Conservation (phyloP, 2,329 filamentous ascomycete species). For the Lasiodiplodia hormozganensis region DNA sequence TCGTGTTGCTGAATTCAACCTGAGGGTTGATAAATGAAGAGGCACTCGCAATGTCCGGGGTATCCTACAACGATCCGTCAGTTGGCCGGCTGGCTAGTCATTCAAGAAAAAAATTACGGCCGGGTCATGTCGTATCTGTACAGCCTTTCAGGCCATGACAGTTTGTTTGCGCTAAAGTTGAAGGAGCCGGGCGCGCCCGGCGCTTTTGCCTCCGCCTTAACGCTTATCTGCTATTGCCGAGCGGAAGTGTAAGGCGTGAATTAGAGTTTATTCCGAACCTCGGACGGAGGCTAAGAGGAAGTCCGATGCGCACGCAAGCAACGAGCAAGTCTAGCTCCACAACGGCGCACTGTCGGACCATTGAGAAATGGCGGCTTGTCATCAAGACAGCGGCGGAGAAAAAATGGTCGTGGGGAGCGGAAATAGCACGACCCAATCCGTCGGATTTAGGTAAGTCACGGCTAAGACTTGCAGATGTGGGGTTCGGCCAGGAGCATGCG, state of each 20-base stretch:
- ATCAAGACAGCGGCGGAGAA: background rate
- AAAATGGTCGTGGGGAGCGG: background rate
- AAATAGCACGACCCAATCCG: constrained; percentile 10
- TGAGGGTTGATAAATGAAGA: too few relatives aligned
- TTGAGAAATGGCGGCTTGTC: background rate
- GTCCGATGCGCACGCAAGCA: background rate
- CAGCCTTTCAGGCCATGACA: background rate
- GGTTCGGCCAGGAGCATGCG: constrained; percentile 6
- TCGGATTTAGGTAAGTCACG: constrained; percentile 12
- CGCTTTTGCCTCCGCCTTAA: background rate
- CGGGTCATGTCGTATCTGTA: background rate
- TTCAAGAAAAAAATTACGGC: background rate
- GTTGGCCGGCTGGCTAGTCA: background rate
- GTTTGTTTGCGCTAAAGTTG: background rate
- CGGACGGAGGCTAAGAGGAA: background rate
- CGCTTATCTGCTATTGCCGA: background rate
- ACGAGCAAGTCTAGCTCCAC: background rate
- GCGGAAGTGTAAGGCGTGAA: background rate
- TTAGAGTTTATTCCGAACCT: background rate
- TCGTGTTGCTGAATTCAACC: too few relatives aligned
- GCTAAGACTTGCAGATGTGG: constrained; percentile 22
- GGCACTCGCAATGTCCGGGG: too few relatives aligned
- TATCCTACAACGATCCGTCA: too few relatives aligned
- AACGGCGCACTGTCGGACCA: background rate
- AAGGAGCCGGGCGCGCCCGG: background rate